Conservation (phyloP, 768 basidiomycete genomes). For the Trametes villosa region DNA sequence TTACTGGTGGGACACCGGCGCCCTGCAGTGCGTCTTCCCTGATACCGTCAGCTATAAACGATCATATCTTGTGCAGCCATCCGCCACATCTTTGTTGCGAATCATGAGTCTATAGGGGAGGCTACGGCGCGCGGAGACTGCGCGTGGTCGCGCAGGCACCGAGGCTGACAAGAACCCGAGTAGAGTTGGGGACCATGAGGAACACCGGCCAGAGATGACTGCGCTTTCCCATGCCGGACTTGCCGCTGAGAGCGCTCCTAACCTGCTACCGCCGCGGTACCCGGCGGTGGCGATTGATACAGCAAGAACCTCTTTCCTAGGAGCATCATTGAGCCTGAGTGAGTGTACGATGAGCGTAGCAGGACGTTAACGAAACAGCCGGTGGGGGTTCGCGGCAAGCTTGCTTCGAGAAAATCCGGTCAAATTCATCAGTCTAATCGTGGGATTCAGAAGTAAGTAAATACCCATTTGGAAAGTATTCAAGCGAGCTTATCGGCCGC, state of each 20-base stretch:
- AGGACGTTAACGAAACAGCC: too few species aligned
- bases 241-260: background rate
- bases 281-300: background rate
- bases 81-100: background rate
- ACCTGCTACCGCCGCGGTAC: too few species aligned
- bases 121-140: background rate
- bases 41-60: background rate
- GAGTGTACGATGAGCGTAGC: too few species aligned
- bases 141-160: background rate
- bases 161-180: background rate
- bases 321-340: too few species aligned
- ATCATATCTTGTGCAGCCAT: background rate
- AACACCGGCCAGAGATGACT: background rate
- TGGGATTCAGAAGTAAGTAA: background rate
- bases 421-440: background rate
- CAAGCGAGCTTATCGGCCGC: background rate
- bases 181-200: conserved; percentile 9
- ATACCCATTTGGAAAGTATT: background rate
- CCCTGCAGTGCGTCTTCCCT: background rate
- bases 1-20: background rate
- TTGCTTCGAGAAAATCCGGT: background rate
- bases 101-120: too few species aligned
- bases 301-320: too few species aligned
- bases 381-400: too few species aligned
- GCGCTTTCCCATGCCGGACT: conserved; percentile 1